Evolutionary conservation across 2,329 filamentous ascomycete species (phyloP), one percentile per base, ranked within the genome.

Genomic region (Phyllosticta citrichinensis): DNA sequence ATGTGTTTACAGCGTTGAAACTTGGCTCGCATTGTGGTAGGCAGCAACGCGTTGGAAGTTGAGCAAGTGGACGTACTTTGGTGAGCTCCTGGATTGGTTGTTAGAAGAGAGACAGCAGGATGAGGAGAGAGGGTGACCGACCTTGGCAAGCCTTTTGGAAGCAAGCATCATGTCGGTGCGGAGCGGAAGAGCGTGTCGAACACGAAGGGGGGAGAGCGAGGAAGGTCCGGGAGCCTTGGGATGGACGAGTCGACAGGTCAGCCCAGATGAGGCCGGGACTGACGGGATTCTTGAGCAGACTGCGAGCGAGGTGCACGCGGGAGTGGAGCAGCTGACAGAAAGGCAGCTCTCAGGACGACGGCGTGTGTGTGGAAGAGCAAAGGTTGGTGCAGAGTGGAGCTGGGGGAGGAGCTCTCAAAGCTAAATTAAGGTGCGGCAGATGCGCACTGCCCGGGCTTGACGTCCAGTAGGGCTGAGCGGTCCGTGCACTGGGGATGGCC

Each of bases 131-230:
- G 19, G n/a, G 25, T 1, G 27, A 30, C 40, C 3, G 33, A 60
- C 84, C 70, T 86, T 87, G 53, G 76, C 75, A 63, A 87, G 70
- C 50, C 84, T 77, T 70, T 85, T 85, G 19, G 78, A 74, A 59
- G 82, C 80, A 64, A 83, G 78, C 75, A 77, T 78, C 61, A 47
- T 66, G 58, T n/a, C 10, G 30, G 52, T 14, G 52, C 6, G 57
- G 3, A 14, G 30, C 35, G 2, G 19, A 33, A 19, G 27, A 10
- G 27, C 27, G 27, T 30, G 27, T 30, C n/a, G 6, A 47, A 47
- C n/a, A 47, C 40, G 40, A n/a, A n/a, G 35, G 17, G 40, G 14
- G n/a, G 40, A n/a, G 4, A n/a, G 14, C 6, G 40, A 47, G 40
- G 40, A 47, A n/a, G 40, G 40, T 47, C 6, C 40, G 40, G 40